phyloP scores from a whole-genome alignment of 441 rosid genomes.

The Erodium texanum region DNA sequence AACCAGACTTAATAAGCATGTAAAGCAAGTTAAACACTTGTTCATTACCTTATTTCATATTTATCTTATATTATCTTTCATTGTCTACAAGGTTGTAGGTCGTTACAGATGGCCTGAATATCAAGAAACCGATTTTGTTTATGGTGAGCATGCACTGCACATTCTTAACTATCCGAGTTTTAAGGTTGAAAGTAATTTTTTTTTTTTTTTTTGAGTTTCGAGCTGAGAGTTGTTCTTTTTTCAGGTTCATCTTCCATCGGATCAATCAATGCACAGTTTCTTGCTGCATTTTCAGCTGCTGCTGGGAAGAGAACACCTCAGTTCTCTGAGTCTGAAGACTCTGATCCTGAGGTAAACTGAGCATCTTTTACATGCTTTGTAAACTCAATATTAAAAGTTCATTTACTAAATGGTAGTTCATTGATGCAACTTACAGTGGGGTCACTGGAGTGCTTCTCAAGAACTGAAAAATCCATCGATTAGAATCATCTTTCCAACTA shows the following conservation, averaged over 20 bases:
- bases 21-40: too few relatives aligned
- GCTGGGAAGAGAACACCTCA: constrained; percentile 57
- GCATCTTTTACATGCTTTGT: constrained; percentile 8
- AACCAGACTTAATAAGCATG: constrained; percentile 9
- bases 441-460: constrained; percentile 81
- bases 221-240: constrained; percentile 13
- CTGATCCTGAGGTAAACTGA: constrained; percentile 80
- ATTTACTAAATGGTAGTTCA: constrained; percentile 3
- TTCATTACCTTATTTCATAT: constrained; percentile 10
- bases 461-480: constrained; percentile 70
- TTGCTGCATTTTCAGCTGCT: constrained; percentile 79
- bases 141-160: constrained; percentile 38
- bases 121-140: constrained; percentile 66
- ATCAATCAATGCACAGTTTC: constrained; percentile 60
- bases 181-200: not conserved
- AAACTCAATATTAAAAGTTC: constrained; percentile 10
- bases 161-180: constrained; percentile 3
- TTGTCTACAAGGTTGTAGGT: constrained; percentile 48
- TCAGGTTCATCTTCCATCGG: constrained; percentile 83
- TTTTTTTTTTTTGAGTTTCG: not conserved
- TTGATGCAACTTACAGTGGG: constrained; percentile 58
- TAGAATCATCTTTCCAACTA: constrained; percentile 68
- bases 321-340: constrained; percentile 68
- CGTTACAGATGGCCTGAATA: constrained; percentile 80
- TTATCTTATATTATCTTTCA: constrained; percentile 12